phyloP scores from a whole-genome alignment of 1,284 basidiomycete species.

The Irpex sp. region DNA sequence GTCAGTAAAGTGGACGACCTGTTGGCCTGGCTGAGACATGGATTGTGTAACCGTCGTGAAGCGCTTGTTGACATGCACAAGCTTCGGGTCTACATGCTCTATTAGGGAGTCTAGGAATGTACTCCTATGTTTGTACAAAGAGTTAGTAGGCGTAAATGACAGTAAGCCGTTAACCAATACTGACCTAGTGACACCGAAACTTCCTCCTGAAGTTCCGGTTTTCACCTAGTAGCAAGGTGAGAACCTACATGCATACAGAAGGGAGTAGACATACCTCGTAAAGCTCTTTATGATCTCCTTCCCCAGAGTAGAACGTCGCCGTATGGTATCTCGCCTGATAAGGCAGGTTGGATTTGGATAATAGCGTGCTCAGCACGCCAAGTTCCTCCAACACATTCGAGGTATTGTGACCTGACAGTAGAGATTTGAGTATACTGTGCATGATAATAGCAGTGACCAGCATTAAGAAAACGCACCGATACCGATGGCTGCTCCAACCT shows the following conservation, averaged over 20 bases:
- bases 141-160: neutral
- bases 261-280: too few relatives aligned
- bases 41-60: slow-evolving; percentile 31
- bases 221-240: too few relatives aligned
- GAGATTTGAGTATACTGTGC: too few relatives aligned
- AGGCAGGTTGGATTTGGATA: too few relatives aligned
- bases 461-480: slow-evolving; percentile 30
- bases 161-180: slow-evolving; percentile 13
- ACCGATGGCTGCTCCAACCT: slow-evolving; percentile 50
- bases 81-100: slow-evolving; percentile 34
- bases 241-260: too few relatives aligned
- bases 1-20: slow-evolving; percentile 39
- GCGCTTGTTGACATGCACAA: slow-evolving; percentile 45
- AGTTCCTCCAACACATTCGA: too few relatives aligned
- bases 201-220: slow-evolving; percentile 12
- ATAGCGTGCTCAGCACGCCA: too few relatives aligned
- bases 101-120: slow-evolving; percentile 41
- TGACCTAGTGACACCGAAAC: slow-evolving; percentile 24
- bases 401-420: too few relatives aligned
- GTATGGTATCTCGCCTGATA: too few relatives aligned
- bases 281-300: too few relatives aligned
- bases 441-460: too few relatives aligned
- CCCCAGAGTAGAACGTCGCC: too few relatives aligned
- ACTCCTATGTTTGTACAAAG: slow-evolving; percentile 33
- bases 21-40: slow-evolving; percentile 10